Conservation (phyloP, 495 filamentous ascomycete genomes). For the Aspergillus sclerotiicarbonarius region DNA sequence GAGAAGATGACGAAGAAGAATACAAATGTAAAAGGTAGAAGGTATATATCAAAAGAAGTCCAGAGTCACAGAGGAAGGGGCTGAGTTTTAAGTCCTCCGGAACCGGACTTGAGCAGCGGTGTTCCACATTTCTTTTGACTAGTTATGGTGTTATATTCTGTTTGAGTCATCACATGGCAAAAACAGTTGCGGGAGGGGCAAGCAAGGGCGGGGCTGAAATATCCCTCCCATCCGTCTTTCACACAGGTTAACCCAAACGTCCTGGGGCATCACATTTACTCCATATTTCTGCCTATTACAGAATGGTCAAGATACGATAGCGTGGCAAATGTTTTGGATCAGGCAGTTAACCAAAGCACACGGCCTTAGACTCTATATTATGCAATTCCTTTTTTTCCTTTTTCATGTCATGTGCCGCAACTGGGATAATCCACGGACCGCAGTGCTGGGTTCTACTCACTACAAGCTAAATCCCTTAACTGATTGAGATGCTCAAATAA, state of each 20-base stretch:
- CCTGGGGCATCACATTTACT: too few relatives aligned
- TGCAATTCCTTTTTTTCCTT: too few relatives aligned
- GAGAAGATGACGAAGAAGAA: background rate
- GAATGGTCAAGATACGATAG: too few relatives aligned
- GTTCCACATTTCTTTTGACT: background rate
- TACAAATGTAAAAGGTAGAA: background rate
- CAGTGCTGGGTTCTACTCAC: too few relatives aligned
- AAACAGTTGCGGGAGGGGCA: conserved; percentile 11
- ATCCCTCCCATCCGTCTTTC: background rate
- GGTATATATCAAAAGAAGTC: background rate
- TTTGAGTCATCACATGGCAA: conserved; percentile 11
- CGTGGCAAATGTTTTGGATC: too few relatives aligned
- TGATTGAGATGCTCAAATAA: background rate
- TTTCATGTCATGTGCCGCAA: too few relatives aligned
- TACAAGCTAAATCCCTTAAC: too few relatives aligned
- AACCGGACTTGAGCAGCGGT: conserved; percentile 8
- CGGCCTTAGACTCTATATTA: too few relatives aligned
- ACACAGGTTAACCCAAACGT: too few relatives aligned
- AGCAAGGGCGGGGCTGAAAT: conserved; percentile 13
- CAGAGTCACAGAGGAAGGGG: background rate
- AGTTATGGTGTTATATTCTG: background rate
- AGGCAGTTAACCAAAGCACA: too few relatives aligned
- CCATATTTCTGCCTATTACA: too few relatives aligned
- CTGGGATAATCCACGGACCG: too few relatives aligned
- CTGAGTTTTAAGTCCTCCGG: conserved; percentile 11